phyloP scores from a whole-genome alignment of 2,329 filamentous ascomycete genomes.

The Calonectria pseudoreteaudii region DNA sequence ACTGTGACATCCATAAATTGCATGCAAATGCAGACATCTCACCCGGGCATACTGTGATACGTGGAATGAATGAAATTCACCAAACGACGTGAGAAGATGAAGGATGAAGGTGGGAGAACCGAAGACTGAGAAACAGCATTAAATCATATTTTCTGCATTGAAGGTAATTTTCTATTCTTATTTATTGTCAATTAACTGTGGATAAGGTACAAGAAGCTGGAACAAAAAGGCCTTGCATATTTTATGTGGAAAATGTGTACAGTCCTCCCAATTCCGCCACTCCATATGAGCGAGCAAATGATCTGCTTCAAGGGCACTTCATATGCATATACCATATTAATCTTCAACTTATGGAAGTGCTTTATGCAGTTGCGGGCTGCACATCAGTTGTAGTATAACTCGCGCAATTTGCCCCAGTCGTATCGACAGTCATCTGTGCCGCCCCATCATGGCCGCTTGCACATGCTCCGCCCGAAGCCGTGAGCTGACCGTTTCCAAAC shows the following conservation, averaged over 20 bases:
- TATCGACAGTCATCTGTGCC: slow-evolving; percentile 28
- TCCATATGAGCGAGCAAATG: background rate
- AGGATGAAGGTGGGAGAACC: too few relatives aligned
- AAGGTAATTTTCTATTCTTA: background rate
- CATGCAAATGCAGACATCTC: background rate
- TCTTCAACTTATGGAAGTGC: background rate
- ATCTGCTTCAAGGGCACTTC: background rate
- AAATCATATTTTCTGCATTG: background rate
- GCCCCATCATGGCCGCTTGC: slow-evolving; percentile 25
- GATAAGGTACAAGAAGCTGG: background rate
- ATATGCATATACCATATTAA: background rate
- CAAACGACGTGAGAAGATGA: too few relatives aligned
- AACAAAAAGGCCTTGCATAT: background rate
- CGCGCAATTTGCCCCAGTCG: slow-evolving; percentile 14
- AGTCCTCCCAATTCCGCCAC: background rate
- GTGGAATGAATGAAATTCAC: too few relatives aligned
- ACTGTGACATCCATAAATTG: background rate
- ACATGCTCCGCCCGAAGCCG: slow-evolving; percentile 24
- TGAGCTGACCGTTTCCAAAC: slow-evolving; percentile 26
- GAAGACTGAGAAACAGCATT: too few relatives aligned
- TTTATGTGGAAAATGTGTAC: background rate
- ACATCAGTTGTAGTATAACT: slow-evolving; percentile 25
- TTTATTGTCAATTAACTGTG: background rate
- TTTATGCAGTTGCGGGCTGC: slow-evolving; percentile 16
- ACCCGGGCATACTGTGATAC: background rate